Evolutionary conservation across 192 early-diverging fungal species (phyloP).

Genomic region (Backusella mclennaniae): DNA sequence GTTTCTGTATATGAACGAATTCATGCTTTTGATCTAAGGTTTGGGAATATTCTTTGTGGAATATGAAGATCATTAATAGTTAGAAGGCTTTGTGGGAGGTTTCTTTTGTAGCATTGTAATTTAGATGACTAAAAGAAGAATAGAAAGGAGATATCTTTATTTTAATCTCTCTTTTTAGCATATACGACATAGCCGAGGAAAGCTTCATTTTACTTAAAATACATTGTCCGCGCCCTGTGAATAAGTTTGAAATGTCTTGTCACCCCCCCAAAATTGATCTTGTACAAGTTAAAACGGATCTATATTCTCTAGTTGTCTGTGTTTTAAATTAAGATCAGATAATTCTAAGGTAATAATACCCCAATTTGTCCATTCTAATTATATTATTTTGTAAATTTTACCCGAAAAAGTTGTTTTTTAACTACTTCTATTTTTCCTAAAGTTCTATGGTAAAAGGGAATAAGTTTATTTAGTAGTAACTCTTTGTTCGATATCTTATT

Average conservation of each 20-base stretch:
- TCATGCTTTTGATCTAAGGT: neutral
- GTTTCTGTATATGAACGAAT: neutral
- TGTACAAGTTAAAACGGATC: neutral
- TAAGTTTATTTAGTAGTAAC: neutral
- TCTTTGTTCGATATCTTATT: neutral
- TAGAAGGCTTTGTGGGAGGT: neutral
- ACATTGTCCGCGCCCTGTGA: neutral
- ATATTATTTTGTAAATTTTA: slow-evolving; percentile 5
- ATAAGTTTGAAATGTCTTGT: neutral
- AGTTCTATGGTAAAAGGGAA: neutral
- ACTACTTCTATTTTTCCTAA: neutral
- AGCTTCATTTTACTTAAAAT: neutral
- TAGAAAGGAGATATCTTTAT: neutral
- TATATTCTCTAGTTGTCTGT: neutral
- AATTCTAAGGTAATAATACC: neutral
- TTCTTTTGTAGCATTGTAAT: neutral
- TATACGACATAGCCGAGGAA: neutral
- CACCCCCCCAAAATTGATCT: neutral
- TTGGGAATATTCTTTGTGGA: neutral
- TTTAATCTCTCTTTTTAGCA: neutral
- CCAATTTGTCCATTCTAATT: neutral
- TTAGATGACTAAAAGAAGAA: neutral
- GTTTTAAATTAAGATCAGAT: neutral
- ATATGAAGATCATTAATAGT: neutral
- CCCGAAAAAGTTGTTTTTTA: neutral